Conservation (phyloP, 129 eudicot species). For the Arctium minus region DNA sequence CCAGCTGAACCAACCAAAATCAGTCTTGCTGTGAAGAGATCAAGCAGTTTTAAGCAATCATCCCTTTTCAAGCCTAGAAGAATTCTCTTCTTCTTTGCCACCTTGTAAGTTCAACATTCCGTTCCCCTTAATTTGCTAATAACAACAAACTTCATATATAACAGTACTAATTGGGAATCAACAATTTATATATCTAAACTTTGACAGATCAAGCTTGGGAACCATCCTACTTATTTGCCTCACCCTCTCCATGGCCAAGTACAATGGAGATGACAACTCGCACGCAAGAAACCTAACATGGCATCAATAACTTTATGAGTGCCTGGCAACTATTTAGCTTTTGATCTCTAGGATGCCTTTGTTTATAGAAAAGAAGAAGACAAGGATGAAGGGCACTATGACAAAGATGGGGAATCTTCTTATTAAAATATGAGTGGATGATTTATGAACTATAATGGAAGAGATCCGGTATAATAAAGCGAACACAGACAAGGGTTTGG, state of each 20-base stretch:
- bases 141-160: not conserved
- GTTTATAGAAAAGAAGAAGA: slow-evolving; percentile 15
- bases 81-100: slow-evolving; percentile 68
- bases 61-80: slow-evolving; percentile 51
- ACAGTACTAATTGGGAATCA: not conserved
- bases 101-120: slow-evolving; percentile 44
- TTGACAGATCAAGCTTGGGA: slow-evolving; percentile 66
- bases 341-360: not conserved
- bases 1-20: slow-evolving; percentile 19
- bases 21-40: slow-evolving; percentile 35
- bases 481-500: not conserved
- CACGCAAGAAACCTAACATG: not conserved
- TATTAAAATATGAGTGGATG: not conserved
- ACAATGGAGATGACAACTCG: slow-evolving; percentile 31
- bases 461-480: not conserved
- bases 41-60: slow-evolving; percentile 55
- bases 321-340: not conserved
- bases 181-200: not conserved
- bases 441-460: not conserved
- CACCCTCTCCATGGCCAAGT: slow-evolving; percentile 48
- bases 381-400: slow-evolving; percentile 32
- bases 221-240: slow-evolving; percentile 57
- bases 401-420: slow-evolving; percentile 36
- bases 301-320: not conserved
- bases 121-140: not conserved